phyloP scores from a whole-genome alignment of 2,329 filamentous ascomycete species.

The Diaporthe ilicicola region DNA sequence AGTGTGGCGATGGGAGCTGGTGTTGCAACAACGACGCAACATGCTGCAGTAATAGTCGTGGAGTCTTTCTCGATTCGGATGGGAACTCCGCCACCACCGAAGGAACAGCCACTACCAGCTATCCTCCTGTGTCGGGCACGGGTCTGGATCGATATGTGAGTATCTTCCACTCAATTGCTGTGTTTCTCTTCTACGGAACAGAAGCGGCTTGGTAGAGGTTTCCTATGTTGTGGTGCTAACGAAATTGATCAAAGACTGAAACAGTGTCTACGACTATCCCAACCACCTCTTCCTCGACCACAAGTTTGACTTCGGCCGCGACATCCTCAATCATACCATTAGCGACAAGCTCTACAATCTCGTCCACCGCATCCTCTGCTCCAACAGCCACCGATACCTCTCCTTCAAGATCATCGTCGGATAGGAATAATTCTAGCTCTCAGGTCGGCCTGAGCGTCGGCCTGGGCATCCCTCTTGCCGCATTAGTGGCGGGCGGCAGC shows the following conservation, averaged over 20 bases:
- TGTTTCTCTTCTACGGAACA: background rate
- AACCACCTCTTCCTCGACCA: background rate
- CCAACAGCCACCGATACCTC: background rate
- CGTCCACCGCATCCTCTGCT: no score
- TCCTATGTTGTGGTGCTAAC: background rate
- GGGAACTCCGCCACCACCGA: background rate
- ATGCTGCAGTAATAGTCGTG: background rate
- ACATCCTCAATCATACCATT: background rate
- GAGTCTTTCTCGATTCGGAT: background rate
- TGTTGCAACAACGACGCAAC: background rate
- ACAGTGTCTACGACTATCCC: background rate
- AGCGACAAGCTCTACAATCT: background rate
- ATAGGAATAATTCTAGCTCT: background rate
- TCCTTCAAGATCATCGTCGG: background rate
- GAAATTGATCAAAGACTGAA: background rate
- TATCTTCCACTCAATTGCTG: background rate
- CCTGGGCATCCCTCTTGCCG: background rate
- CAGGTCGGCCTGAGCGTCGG: background rate
- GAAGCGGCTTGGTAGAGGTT: background rate
- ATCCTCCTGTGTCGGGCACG: background rate
- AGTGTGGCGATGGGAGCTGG: slow-evolving; percentile 1
- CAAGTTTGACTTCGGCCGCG: background rate
- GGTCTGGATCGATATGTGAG: background rate
- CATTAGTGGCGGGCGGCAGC: background rate
- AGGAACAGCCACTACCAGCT: background rate